phyloP scores from a whole-genome alignment of 148 eudicot species.

The Dysphania ambrosioides region DNA sequence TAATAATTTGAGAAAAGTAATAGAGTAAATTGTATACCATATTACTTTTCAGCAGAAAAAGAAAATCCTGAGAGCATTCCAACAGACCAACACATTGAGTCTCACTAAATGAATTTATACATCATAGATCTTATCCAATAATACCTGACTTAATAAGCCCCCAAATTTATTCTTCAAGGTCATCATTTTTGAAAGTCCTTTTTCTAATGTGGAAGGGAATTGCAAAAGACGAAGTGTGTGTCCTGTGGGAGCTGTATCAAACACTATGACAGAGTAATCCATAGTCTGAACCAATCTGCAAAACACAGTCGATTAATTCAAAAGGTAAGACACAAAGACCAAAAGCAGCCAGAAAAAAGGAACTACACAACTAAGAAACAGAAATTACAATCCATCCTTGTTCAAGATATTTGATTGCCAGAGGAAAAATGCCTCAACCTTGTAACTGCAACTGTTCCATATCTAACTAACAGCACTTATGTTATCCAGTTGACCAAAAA shows the following conservation, averaged over 20 bases:
- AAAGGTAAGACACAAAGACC: background rate
- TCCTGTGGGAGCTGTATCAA: constrained; percentile 99
- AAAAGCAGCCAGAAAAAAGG: background rate
- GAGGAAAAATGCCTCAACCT: too few species aligned
- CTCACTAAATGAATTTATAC: background rate
- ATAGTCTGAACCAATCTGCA: constrained; percentile 92
- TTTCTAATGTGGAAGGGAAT: constrained; percentile 91
- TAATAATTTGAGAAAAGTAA: background rate
- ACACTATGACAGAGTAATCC: constrained; percentile 96
- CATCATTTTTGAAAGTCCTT: constrained; percentile 88
- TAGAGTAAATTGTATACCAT: too few species aligned
- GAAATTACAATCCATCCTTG: background rate
- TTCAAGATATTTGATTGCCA: too few species aligned
- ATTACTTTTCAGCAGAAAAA: too few species aligned
- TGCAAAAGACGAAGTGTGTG: constrained; percentile 96
- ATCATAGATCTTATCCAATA: background rate
- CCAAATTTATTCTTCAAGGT: constrained; percentile 88
- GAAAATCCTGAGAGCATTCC: background rate
- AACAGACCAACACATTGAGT: background rate
- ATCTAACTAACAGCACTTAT: too few species aligned
- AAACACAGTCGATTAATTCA: constrained; percentile 1
- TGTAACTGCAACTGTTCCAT: too few species aligned
- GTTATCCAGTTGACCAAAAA: too few species aligned
- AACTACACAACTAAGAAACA: background rate
- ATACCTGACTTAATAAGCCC: constrained; percentile 87